Base-by-base conservation (phyloP, 441 rosid genomes). In the Brassica hybrid region DNA sequence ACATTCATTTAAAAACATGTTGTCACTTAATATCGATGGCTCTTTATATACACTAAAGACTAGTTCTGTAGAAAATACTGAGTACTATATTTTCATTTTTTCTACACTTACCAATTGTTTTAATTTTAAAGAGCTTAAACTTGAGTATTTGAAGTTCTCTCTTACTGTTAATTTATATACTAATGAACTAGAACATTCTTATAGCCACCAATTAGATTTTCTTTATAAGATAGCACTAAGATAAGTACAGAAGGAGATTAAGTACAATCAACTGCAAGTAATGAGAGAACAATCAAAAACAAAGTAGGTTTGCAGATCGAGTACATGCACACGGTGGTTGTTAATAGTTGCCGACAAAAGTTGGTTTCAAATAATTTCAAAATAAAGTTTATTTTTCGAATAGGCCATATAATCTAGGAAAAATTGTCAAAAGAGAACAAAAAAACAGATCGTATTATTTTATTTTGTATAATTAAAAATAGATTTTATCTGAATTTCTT, bases 321-420 rank as follows among this genome's bases (percentile, higher is more conserved):
- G 60, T 56, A 56, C 60, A 56, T 7, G 60, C 25, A 56, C 60
- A 56, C 60, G 4, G 60, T 70, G 13, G 52, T 58, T 65, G 50
- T 34, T 19, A 71, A 71, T 57, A 72, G 63, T 16, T 43, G 45
- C 61, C 67, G 41, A 19, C 67, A 77, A 57, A 57, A 13, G 25
- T 45, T 50, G 65, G 59, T 27, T 76, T 77, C 25, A 57, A 57
- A 65, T 30, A 77, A 58, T 65, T 77, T 77, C 72, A 58, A 77
- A 77, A 71, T 72, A 77, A 77, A 77, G 72, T 71, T 65, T 63
- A 45, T 58, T 30, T 57, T 27, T 43, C 7, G 23, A 64, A 54
- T 75, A 17, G 43, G 69, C 75, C 66, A 66, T 58, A n/a, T n/a
- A n/a, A n/a, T n/a, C n/a, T n/a, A n/a, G n/a, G n/a, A n/a, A n/a